phyloP scores from a whole-genome alignment of 441 rosid genomes.

The Erysimum pusillum region DNA sequence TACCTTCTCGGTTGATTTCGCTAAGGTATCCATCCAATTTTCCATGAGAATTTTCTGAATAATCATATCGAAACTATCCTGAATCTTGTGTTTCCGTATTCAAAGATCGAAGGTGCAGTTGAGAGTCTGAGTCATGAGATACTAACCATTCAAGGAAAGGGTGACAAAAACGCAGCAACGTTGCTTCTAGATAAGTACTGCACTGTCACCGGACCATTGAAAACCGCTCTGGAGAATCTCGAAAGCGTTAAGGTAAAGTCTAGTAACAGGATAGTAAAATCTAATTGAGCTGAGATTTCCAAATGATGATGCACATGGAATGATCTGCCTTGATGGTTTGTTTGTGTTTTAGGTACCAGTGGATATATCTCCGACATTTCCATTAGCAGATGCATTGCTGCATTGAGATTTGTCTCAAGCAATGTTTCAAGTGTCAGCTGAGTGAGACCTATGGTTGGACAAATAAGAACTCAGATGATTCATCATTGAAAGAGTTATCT shows the following conservation, averaged over 20 bases:
- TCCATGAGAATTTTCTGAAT: conserved; percentile 25
- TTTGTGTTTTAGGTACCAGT: conserved; percentile 71
- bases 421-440: neutral
- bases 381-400: conserved; percentile 54
- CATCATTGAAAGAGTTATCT: neutral
- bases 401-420: conserved; percentile 38
- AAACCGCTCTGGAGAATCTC: conserved; percentile 68
- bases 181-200: conserved; percentile 73
- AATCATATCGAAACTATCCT: conserved; percentile 16
- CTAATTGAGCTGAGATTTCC: neutral
- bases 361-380: conserved; percentile 82
- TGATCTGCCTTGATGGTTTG: conserved; percentile 5
- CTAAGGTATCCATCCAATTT: conserved; percentile 61
- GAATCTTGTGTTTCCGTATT: conserved; percentile 32
- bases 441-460: neutral
- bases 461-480: neutral
- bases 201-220: conserved; percentile 68
- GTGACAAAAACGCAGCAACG: conserved; percentile 80
- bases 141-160: conserved; percentile 89
- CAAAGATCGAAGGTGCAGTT: conserved; percentile 79
- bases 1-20: conserved; percentile 82
- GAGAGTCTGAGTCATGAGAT: conserved; percentile 88
- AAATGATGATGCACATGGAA: conserved; percentile 7
- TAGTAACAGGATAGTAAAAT: neutral
- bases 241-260: conserved; percentile 67